Conservation (phyloP, 257 asterid species). For the Thymus mandschuricus region DNA sequence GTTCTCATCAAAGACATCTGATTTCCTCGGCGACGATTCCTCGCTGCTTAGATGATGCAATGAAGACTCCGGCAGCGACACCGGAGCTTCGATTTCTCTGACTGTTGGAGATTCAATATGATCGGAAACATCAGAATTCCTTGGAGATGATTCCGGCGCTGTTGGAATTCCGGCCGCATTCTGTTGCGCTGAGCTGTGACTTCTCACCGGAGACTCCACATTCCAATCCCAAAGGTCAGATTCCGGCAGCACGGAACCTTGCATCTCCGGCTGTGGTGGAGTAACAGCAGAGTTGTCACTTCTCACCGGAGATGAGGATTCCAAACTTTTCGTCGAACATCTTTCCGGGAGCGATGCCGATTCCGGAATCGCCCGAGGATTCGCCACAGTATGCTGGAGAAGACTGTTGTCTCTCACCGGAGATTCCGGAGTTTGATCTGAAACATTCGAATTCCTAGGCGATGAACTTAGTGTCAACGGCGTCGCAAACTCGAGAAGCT, state of each 20-base stretch:
- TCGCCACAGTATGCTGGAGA: not conserved
- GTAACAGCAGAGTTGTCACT: too few species aligned
- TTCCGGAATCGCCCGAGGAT: slow-evolving; percentile 27
- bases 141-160: slow-evolving; percentile 21
- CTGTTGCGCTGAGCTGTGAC: slow-evolving; percentile 19
- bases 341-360: slow-evolving; percentile 24
- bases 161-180: not conserved
- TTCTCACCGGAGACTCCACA: slow-evolving; percentile 26
- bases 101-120: slow-evolving; percentile 25
- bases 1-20: not conserved
- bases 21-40: slow-evolving; percentile 18
- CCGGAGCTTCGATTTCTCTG: slow-evolving; percentile 2
- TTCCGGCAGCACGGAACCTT: too few species aligned
- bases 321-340: too few species aligned
- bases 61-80: slow-evolving; percentile 24
- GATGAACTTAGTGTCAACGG: slow-evolving; percentile 21
- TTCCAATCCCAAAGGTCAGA: slow-evolving; percentile 8
- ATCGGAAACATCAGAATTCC: slow-evolving; percentile 23
- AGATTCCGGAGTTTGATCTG: slow-evolving; percentile 24
- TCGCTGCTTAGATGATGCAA: not conserved
- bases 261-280: too few species aligned
- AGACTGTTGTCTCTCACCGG: slow-evolving; percentile 20
- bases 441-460: slow-evolving; percentile 27
- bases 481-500: slow-evolving; percentile 10
- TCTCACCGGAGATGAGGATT: too few species aligned